Conservation (phyloP, 371 early-diverging fungal genomes). For the Mucor saturninus region DNA sequence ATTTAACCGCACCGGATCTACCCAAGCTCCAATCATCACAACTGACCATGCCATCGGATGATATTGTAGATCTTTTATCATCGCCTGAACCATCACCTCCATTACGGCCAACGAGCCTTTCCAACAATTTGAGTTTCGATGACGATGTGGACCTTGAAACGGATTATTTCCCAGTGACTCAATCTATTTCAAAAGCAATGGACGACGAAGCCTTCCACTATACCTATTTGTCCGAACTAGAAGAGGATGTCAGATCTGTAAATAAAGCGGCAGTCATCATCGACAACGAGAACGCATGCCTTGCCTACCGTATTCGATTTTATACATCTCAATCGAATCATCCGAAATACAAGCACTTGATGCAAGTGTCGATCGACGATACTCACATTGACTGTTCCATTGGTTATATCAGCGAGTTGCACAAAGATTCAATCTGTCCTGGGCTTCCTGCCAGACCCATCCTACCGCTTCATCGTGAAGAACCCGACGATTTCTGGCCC, state of each 20-base stretch:
- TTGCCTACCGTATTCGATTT: slow-evolving; percentile 40
- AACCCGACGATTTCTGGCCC: slow-evolving; percentile 32
- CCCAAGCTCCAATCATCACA: slow-evolving; percentile 5
- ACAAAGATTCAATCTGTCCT: slow-evolving; percentile 30
- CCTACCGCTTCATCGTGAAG: slow-evolving; percentile 26
- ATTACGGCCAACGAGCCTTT: not conserved
- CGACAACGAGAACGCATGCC: slow-evolving; percentile 16
- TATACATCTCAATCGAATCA: slow-evolving; percentile 30
- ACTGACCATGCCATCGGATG: not conserved
- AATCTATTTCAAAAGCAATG: slow-evolving; percentile 7
- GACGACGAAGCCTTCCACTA: slow-evolving; percentile 26
- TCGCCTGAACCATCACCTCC: slow-evolving; percentile 19
- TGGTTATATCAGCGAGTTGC: slow-evolving; percentile 34
- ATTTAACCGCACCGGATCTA: slow-evolving; percentile 4
- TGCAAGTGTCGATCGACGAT: slow-evolving; percentile 4
- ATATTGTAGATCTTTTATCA: slow-evolving; percentile 17
- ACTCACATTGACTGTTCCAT: not conserved
- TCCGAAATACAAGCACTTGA: slow-evolving; percentile 13
- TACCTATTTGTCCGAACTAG: slow-evolving; percentile 34
- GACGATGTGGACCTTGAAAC: slow-evolving; percentile 5
- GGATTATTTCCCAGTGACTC: slow-evolving; percentile 24
- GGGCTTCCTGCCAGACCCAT: slow-evolving; percentile 36
- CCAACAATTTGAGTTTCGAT: not conserved
- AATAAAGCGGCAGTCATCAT: slow-evolving; percentile 35
- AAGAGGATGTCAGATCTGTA: slow-evolving; percentile 27